These are phyloP conservation scores for Musa acuminata DNA, from an alignment of 176 grass and related monocot species.

Conservation along the genomic window DNA sequence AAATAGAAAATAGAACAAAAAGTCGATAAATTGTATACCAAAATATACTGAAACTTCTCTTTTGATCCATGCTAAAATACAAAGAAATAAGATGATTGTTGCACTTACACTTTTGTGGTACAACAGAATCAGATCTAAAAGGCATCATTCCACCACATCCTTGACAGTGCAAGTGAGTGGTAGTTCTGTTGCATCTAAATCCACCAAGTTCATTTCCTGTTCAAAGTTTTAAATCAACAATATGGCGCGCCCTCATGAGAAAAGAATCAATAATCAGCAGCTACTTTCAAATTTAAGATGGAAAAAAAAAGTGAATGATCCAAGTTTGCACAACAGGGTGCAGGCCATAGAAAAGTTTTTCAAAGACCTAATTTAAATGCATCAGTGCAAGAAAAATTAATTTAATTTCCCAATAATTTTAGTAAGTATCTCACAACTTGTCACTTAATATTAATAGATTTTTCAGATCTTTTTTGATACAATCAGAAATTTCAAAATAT, in stretches of 20 bases:
- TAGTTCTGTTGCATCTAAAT: conserved; percentile 63
- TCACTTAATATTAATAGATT: too few species aligned
- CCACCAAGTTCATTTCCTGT: conserved; percentile 70
- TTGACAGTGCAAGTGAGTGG: conserved; percentile 65
- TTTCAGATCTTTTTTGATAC: too few species aligned
- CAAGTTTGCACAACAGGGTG: too few species aligned
- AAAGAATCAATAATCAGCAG: neutral
- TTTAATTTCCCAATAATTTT: too few species aligned
- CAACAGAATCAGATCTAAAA: conserved; percentile 45
- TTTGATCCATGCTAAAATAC: conserved; percentile 8
- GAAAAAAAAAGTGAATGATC: too few species aligned
- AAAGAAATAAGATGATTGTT: conserved; percentile 9
- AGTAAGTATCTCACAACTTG: too few species aligned
- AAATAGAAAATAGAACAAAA: too few species aligned
- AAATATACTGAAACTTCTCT: neutral
- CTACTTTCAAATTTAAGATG: neutral
- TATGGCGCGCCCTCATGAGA: neutral
- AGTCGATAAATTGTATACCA: neutral
- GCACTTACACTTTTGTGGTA: conserved; percentile 63
- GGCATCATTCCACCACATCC: conserved; percentile 73
- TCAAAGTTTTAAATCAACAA: conserved; percentile 31
- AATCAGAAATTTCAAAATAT: too few species aligned
- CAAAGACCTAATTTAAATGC: too few species aligned
- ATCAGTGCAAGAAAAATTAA: too few species aligned
- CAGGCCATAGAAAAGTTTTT: too few species aligned